phyloP scores from a whole-genome alignment of 2,329 filamentous ascomycete species.

The Ceratocystis eucalypticola region DNA sequence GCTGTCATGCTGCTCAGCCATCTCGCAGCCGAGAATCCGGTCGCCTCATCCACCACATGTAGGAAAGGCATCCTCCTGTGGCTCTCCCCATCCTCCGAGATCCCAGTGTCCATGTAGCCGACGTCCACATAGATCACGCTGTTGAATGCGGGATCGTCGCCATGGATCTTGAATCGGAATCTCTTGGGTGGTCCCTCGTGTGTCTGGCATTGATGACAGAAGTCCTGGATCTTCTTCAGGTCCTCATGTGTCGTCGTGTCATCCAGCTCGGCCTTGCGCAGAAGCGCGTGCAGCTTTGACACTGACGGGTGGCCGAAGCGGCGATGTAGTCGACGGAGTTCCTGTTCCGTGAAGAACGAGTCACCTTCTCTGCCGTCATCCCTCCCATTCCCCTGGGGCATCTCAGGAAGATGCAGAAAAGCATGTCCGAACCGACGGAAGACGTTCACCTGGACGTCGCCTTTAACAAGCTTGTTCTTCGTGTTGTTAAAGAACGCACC shows the following conservation, averaged over 20 bases:
- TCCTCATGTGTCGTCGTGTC: background rate
- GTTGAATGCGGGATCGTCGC: constrained; percentile 20
- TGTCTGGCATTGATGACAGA: background rate
- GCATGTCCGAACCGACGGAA: background rate
- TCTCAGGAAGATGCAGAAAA: no score
- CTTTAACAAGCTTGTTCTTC: background rate
- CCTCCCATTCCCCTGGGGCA: no score
- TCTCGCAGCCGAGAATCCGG: background rate
- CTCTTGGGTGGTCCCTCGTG: background rate
- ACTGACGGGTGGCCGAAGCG: background rate
- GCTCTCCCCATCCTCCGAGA: background rate
- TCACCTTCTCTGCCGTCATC: no score
- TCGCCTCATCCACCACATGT: background rate
- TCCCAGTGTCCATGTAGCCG: background rate
- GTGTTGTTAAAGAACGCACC: background rate
- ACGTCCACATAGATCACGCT: background rate
- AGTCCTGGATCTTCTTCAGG: background rate
- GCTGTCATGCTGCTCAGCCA: background rate
- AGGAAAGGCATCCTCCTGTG: background rate
- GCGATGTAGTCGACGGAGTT: background rate
- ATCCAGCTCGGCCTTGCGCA: no score
- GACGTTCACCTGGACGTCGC: background rate
- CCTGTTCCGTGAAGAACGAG: background rate
- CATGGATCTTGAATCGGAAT: constrained; percentile 21
- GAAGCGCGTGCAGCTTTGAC: no score